Conservation (phyloP, 2,329 filamentous ascomycete genomes). For the Pseudogymnoascus pannorum region DNA sequence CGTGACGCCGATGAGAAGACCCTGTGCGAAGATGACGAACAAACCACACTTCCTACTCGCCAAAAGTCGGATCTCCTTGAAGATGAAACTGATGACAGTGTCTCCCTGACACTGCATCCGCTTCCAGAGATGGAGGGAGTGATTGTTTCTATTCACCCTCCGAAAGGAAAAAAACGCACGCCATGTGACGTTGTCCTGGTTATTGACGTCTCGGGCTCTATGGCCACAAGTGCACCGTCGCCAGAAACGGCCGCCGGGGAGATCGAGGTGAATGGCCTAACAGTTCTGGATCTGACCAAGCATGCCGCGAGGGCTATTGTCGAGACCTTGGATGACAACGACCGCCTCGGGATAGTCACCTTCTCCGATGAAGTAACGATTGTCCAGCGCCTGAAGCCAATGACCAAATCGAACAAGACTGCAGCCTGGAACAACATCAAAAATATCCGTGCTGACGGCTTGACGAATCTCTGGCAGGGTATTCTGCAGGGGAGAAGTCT, state of each 20-base stretch:
- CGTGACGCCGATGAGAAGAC: slow-evolving; percentile 1
- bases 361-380: slow-evolving; percentile 39
- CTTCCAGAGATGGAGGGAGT: slow-evolving; percentile 34
- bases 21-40: not conserved
- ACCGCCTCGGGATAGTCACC: slow-evolving; percentile 51
- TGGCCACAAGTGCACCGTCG: slow-evolving; percentile 41
- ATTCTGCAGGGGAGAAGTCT: slow-evolving; percentile 43
- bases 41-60: not conserved
- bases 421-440: slow-evolving; percentile 36
- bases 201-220: slow-evolving; percentile 54
- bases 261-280: slow-evolving; percentile 42
- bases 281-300: slow-evolving; percentile 51
- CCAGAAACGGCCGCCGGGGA: slow-evolving; percentile 26
- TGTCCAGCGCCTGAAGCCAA: slow-evolving; percentile 40
- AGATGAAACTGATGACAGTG: not conserved
- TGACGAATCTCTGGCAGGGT: slow-evolving; percentile 53
- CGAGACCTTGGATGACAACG: slow-evolving; percentile 45
- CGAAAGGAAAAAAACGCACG: slow-evolving; percentile 29
- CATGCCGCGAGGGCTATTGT: slow-evolving; percentile 52
- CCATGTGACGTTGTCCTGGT: slow-evolving; percentile 55
- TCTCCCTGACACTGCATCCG: slow-evolving; percentile 32
- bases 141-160: slow-evolving; percentile 41
- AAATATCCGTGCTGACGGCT: slow-evolving; percentile 30
- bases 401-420: slow-evolving; percentile 42
- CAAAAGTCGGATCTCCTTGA: not conserved